Base-by-base conservation (phyloP, 441 rosid species). In the Euphorbia celastroides region DNA sequence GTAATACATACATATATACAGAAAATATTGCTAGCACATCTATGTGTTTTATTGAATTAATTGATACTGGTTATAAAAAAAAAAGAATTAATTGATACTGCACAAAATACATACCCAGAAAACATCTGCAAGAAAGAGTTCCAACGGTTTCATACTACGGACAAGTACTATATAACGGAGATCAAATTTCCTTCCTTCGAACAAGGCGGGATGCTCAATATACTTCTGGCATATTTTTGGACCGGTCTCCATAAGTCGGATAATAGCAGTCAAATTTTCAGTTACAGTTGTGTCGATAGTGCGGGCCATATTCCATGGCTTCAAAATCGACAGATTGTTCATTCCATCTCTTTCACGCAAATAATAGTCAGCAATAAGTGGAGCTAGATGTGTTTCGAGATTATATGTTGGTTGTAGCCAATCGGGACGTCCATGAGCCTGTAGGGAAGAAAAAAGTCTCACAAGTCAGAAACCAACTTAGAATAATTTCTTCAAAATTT, bases 291-390 rank as follows among this genome's bases (percentile, higher is more conserved):
- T 90, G 75, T 93, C 98, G 52, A 93, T 87, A 27, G 98, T 88
- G 41, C 98, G 86, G 20, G 98, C 98, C 98, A 93, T 93, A 75
- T 93, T 93, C 98, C 97, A 93, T 36, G 98, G 98, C 79, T 90
- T 93, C 78, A 90, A 82, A 78, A 93, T 93, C 97, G 97, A 93
- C 5, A 93, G 72, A 72, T 93, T 90, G 81, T 88, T 69, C 55
- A 69, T 70, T 20, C 86, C 81, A 74, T 83, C 86, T 72, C 83
- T 83, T 75, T 84, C 64, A 55, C 91, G 94, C 42, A 71, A 65
- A 63, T 32, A 79, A 73, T 88, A 88, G 79, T 93, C 93, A 26
- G 97, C 98, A 56, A 88, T 87, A 73, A 88, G 84, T 78, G 83
- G 88, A 54, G 97, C 74, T 67, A 93, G 76, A 74, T 87, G 86